Percentiles rank a stretch among this genome's conserved stretches.
Conservation (phyloP, 495 filamentous ascomycete genomes). For the Penicillium dipodomyicola region DNA sequence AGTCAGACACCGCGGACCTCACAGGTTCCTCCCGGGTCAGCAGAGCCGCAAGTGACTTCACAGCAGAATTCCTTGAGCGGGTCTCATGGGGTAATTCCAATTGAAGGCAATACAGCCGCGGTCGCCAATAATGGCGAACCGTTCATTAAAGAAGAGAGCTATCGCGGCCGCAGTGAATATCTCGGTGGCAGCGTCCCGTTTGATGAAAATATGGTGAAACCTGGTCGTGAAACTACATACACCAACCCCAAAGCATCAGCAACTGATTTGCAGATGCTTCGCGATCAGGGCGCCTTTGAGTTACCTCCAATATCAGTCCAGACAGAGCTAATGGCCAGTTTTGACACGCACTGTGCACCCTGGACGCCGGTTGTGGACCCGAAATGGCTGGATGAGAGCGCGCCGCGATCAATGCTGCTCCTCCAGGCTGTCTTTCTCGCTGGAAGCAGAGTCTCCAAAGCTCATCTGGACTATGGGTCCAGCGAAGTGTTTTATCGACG, state of each 20-base stretch:
- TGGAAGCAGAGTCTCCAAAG: conserved; percentile 29
- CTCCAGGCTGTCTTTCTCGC: conserved; percentile 30
- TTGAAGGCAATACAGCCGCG: not conserved
- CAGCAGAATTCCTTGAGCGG: conserved; percentile 4
- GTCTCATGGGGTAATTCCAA: conserved; percentile 8
- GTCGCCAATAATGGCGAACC: conserved; percentile 19
- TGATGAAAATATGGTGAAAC: conserved; percentile 35
- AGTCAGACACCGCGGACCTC: conserved; percentile 24
- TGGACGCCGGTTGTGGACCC: conserved; percentile 33
- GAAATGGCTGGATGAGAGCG: conserved; percentile 25
- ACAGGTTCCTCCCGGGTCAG: conserved; percentile 20
- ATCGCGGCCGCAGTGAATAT: conserved; percentile 32
- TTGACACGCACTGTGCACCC: conserved; percentile 27
- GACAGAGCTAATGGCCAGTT: conserved; percentile 27
- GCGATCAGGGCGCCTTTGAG: conserved; percentile 31
- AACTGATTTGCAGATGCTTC: conserved; percentile 28
- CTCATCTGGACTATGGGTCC: conserved; percentile 29
- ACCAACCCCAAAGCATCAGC: conserved; percentile 28
- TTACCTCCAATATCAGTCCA: conserved; percentile 27
- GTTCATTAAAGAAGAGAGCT: conserved; percentile 32
- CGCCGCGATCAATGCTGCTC: conserved; percentile 29
- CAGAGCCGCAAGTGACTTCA: conserved; percentile 6
- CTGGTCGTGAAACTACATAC: conserved; percentile 29
- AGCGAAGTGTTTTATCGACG: conserved; percentile 33
- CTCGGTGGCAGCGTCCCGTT: conserved; percentile 32